Evolutionary conservation across 1,284 basidiomycete species (phyloP).

Genomic region (Singerocomus inundabilis): DNA sequence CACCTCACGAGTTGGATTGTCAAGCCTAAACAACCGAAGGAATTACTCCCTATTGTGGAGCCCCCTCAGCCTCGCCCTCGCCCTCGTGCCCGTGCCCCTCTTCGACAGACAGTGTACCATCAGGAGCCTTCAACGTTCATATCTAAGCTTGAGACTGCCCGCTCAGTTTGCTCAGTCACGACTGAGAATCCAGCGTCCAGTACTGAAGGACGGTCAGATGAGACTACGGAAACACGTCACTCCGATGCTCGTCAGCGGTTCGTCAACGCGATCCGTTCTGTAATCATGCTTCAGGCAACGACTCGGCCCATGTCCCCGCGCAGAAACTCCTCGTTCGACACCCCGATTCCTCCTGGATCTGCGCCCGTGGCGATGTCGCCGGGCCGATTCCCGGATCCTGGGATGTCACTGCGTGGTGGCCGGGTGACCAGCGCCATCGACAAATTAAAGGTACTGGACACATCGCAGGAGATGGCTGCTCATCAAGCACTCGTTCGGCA

Average conservation of each 20-base stretch:
- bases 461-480: slow-evolving; percentile 49
- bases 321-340: slow-evolving; percentile 32
- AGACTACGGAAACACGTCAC: slow-evolving; percentile 23
- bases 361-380: slow-evolving; percentile 31
- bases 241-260: slow-evolving; percentile 39
- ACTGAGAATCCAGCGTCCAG: slow-evolving; percentile 32
- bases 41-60: slow-evolving; percentile 29
- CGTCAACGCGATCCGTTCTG: slow-evolving; percentile 44
- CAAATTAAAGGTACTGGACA: slow-evolving; percentile 53
- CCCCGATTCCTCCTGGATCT: slow-evolving; percentile 26
- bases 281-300: slow-evolving; percentile 46
- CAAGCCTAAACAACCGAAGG: slow-evolving; percentile 27
- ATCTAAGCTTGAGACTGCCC: slow-evolving; percentile 19
- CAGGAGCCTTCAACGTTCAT: slow-evolving; percentile 22
- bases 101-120: slow-evolving; percentile 15
- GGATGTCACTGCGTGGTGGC: slow-evolving; percentile 47
- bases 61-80: slow-evolving; percentile 21
- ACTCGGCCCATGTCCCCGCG: slow-evolving; percentile 33
- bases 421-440: slow-evolving; percentile 57
- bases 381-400: slow-evolving; percentile 38
- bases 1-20: slow-evolving; percentile 28
- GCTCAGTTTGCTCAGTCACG: slow-evolving; percentile 24
- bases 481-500: slow-evolving; percentile 39
- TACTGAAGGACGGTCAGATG: slow-evolving; percentile 32
- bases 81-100: slow-evolving; percentile 19